Conservation (phyloP, 768 basidiomycete genomes). For the Amanita inopinata region DNA sequence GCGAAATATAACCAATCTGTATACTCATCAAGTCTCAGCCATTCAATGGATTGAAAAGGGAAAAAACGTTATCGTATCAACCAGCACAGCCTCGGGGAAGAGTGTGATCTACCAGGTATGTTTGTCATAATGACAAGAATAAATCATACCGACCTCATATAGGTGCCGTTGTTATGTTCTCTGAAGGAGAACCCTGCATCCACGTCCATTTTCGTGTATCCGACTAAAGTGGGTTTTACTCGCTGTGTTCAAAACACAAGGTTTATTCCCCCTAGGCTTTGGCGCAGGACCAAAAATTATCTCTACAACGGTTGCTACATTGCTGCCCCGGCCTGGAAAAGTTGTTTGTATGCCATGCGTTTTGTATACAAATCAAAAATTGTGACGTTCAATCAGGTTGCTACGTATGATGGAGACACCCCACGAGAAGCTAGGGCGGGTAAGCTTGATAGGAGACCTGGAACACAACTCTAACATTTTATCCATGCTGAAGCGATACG, state of each 20-base stretch:
- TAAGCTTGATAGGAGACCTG: slow-evolving; percentile 16
- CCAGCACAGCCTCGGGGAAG: slow-evolving; percentile 85
- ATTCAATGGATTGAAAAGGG: slow-evolving; percentile 50
- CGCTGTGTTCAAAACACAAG: background rate
- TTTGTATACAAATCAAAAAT: background rate
- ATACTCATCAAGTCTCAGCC: slow-evolving; percentile 62
- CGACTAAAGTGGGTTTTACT: slow-evolving; percentile 55
- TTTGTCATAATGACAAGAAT: background rate
- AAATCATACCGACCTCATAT: background rate
- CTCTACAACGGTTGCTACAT: slow-evolving; percentile 57
- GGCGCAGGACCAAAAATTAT: slow-evolving; percentile 77
- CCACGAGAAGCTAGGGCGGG: slow-evolving; percentile 56
- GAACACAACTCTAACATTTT: background rate
- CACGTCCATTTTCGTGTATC: slow-evolving; percentile 80
- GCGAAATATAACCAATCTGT: slow-evolving; percentile 55
- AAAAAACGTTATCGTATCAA: slow-evolving; percentile 78
- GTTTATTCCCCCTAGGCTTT: slow-evolving; percentile 44
- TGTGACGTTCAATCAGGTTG: slow-evolving; percentile 30
- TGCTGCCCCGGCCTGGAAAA: slow-evolving; percentile 54
- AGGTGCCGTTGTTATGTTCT: slow-evolving; percentile 65
- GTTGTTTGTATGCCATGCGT: slow-evolving; percentile 30
- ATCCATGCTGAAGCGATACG: slow-evolving; percentile 43
- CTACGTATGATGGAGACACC: slow-evolving; percentile 87
- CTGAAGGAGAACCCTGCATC: slow-evolving; percentile 50
- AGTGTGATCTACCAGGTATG: slow-evolving; percentile 77